These are phyloP conservation scores for Cicer judaicum DNA, from an alignment of 306 rosid species.

Conservation along the genomic window DNA sequence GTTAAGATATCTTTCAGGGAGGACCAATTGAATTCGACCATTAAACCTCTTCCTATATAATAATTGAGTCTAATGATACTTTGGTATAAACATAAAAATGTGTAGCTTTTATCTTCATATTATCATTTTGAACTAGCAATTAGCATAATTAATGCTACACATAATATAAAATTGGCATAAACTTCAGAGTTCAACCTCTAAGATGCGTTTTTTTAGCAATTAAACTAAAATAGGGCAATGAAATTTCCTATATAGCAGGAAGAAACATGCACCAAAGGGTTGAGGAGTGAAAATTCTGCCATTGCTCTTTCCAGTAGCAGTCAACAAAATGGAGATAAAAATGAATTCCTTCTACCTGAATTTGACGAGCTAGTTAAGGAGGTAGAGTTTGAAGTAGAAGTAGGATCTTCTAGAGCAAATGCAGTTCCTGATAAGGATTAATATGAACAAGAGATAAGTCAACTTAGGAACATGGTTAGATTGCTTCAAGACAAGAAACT, in stretches of 20 bases:
- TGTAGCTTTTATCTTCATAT: slow-evolving; percentile 17
- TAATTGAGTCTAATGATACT: background rate
- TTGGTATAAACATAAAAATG: slow-evolving; percentile 13
- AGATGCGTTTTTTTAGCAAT: background rate
- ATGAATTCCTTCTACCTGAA: slow-evolving; percentile 62
- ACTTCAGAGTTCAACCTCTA: background rate
- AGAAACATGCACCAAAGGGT: slow-evolving; percentile 49
- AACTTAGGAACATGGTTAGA: slow-evolving; percentile 64
- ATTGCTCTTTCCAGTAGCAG: slow-evolving; percentile 43
- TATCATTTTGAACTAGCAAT: background rate
- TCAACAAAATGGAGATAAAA: slow-evolving; percentile 52
- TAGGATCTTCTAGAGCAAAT: slow-evolving; percentile 52
- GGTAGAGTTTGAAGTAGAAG: slow-evolving; percentile 53
- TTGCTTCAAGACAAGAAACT: slow-evolving; percentile 77
- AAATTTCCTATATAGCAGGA: slow-evolving; percentile 54
- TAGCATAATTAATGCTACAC: background rate
- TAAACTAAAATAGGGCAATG: background rate
- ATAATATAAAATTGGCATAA: slow-evolving; percentile 17
- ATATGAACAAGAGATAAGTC: slow-evolving; percentile 63
- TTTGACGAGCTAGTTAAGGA: slow-evolving; percentile 63
- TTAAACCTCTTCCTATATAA: slow-evolving; percentile 8
- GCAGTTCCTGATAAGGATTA: slow-evolving; percentile 56
- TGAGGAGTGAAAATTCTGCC: slow-evolving; percentile 40
- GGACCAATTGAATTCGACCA: slow-evolving; percentile 3
- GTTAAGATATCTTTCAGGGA: too few species aligned